Percentiles rank a stretch among this genome's conserved stretches.
These are phyloP conservation scores for Sporothrix humicola DNA, from an alignment of 2,329 filamentous ascomycete species.

Conservation along the genomic window DNA sequence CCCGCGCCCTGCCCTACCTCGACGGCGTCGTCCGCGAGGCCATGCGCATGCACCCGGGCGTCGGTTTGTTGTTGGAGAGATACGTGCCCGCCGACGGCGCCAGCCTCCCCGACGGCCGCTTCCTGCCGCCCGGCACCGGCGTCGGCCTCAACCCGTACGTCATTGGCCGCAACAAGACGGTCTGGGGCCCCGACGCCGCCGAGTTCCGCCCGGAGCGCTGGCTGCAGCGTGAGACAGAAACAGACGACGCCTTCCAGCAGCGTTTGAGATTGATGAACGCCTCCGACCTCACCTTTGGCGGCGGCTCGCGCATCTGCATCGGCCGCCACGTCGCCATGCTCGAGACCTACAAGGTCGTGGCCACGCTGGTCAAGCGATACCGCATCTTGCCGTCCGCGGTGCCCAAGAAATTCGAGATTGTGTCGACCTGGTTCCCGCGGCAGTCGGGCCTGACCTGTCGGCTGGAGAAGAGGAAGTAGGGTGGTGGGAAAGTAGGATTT, in stretches of 20 bases:
- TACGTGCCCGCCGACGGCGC: background rate
- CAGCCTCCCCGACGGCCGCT: background rate
- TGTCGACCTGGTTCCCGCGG: slow-evolving; percentile 33
- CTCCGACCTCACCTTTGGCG: slow-evolving; percentile 49
- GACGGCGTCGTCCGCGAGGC: slow-evolving; percentile 57
- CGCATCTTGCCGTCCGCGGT: slow-evolving; percentile 39
- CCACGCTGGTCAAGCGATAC: slow-evolving; percentile 53
- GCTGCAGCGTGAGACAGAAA: background rate
- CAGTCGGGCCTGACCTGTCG: slow-evolving; percentile 38
- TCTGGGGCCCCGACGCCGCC: background rate
- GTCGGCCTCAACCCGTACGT: background rate
- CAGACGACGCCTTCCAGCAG: background rate
- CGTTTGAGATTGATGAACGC: slow-evolving; percentile 45
- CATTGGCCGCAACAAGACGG: background rate
- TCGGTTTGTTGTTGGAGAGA: slow-evolving; percentile 24
- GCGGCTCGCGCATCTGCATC: slow-evolving; percentile 49
- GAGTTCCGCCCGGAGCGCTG: background rate
- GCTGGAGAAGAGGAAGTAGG: slow-evolving; percentile 31
- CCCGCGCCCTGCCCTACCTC: slow-evolving; percentile 50
- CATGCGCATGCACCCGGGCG: slow-evolving; percentile 50
- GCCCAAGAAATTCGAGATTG: slow-evolving; percentile 39
- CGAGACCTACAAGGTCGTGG: slow-evolving; percentile 47
- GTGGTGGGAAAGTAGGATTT: too few relatives aligned
- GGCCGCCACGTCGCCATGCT: slow-evolving; percentile 47
- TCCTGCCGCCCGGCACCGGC: background rate